Evolutionary conservation across 768 basidiomycete species (phyloP), one percentile per base, ranked within the genome.

Genomic region (Russula virescens): DNA sequence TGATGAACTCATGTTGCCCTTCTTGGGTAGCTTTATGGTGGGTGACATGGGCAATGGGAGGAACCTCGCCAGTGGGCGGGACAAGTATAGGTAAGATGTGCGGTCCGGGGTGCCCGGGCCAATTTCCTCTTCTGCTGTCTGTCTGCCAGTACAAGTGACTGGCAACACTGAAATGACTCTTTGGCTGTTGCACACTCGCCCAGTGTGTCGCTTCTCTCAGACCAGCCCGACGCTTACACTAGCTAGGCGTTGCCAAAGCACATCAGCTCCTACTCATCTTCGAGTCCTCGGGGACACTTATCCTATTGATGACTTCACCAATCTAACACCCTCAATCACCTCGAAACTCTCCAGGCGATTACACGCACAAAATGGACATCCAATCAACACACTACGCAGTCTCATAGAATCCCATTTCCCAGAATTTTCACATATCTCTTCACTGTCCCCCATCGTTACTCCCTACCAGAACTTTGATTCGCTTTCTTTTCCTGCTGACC

Each of bases 401-500:
- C 81, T 93, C 66, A 87, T 98, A 69, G 91, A 97, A 76, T 81
- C 82, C 21, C 91, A 97, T 72, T 98, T 89, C 69, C 77, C 86
- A 6, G 76, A 83, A 59, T 94, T 86, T 73, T 75, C 84, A 16
- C 85, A 88, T 64, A 75, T 91, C 49, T 84, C 87, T 14, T 87
- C 91, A 23, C 78, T 91, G 62, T 89, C 93, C 2, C 94, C 97
- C 2, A 76, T 98, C 64, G 97, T 99, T 58, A 87, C 93, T 3
- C 91, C 94, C 2, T 79, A 79, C 72, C 85, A 94, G 74, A 99
- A 95, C 76, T 99, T 99, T 73, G 97, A 99, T 75, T 91, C 96
- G 68, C 86, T 99, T 35, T 94, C 92, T 4, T 98, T 99, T 76
- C 88, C 96, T 0, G 69, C 77, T 16, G 94, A 98, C 77, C 97